Conservation (phyloP, 768 basidiomycete species). For the Antrodiella citrinella region DNA sequence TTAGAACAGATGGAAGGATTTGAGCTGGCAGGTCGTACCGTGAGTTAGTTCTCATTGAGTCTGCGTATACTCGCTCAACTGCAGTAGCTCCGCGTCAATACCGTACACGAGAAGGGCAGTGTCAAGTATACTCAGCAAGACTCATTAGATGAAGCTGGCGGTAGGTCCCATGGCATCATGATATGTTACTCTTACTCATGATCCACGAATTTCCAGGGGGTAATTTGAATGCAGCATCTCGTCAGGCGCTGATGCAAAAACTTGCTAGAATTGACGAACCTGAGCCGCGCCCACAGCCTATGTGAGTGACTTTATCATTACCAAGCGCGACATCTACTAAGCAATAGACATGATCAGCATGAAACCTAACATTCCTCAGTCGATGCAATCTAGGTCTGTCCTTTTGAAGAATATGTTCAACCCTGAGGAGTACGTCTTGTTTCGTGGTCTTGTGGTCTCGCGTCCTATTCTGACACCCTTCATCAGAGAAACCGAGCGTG, state of each 20-base stretch:
- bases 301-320: slow-evolving; percentile 35
- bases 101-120: slow-evolving; percentile 86
- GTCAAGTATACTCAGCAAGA: slow-evolving; percentile 69
- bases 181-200: background rate
- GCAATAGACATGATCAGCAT: slow-evolving; percentile 38
- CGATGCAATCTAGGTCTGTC: slow-evolving; percentile 85
- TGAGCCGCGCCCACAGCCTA: slow-evolving; percentile 45
- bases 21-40: slow-evolving; percentile 90
- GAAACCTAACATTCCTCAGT: slow-evolving; percentile 73
- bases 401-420: slow-evolving; percentile 94
- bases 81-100: slow-evolving; percentile 80
- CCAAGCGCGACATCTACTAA: background rate
- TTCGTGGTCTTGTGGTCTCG: slow-evolving; percentile 1
- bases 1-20: slow-evolving; percentile 99
- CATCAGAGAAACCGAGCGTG: slow-evolving; percentile 87
- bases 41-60: slow-evolving; percentile 29
- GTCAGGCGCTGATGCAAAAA: slow-evolving; percentile 99
- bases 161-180: slow-evolving; percentile 35
- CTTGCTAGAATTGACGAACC: slow-evolving; percentile 88
- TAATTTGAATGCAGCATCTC: slow-evolving; percentile 96
- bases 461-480: slow-evolving; percentile 6
- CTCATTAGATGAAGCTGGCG: slow-evolving; percentile 83
- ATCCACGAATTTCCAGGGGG: slow-evolving; percentile 45
- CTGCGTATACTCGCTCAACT: slow-evolving; percentile 9
- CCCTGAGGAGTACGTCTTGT: slow-evolving; percentile 76